Percentiles rank a stretch among this genome's conserved stretches.
Conservation (phyloP, 805 yeast genomes). For the Saccharomyces cerevisiae region DNA sequence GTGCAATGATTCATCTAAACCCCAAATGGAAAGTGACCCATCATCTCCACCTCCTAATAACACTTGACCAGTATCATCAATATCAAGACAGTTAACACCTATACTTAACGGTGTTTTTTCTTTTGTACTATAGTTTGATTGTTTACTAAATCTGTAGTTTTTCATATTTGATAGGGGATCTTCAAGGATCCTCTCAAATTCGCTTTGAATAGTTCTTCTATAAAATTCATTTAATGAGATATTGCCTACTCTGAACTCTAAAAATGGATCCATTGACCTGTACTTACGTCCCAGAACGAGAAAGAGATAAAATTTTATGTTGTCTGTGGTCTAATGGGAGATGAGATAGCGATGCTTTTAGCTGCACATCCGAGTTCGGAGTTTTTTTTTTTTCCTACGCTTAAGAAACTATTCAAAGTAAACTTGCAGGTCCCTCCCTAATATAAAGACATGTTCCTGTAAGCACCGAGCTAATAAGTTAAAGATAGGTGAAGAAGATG, state of each 20-base stretch:
- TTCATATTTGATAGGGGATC: slow-evolving; percentile 1
- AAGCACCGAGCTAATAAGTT: neutral
- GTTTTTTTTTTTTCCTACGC: neutral
- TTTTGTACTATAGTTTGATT: neutral
- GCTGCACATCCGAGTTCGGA: neutral
- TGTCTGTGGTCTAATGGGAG: neutral
- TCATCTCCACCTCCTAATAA: slow-evolving; percentile 22
- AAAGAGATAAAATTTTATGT: too few species aligned
- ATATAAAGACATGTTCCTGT: neutral
- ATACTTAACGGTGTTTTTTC: neutral
- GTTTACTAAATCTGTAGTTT: neutral
- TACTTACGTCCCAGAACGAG: too few species aligned
- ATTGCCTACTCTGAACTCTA: slow-evolving; percentile 11
- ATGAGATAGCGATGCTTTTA: neutral
- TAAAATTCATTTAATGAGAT: slow-evolving; percentile 7
- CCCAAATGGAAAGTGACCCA: slow-evolving; percentile 31
- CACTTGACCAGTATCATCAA: slow-evolving; percentile 14
- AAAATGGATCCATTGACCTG: slow-evolving; percentile 2
- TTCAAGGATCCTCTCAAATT: slow-evolving; percentile 19
- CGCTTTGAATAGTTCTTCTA: slow-evolving; percentile 7
- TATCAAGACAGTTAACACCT: slow-evolving; percentile 16
- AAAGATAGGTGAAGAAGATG: slow-evolving; percentile 5
- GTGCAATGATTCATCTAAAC: slow-evolving; percentile 17
- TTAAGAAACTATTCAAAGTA: neutral
- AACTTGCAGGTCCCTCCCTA: neutral